Percentiles rank a stretch among this genome's conserved stretches.
These are phyloP conservation scores for Amorphotheca resinae DNA, from an alignment of 495 filamentous ascomycete genomes.

Conservation along the genomic window DNA sequence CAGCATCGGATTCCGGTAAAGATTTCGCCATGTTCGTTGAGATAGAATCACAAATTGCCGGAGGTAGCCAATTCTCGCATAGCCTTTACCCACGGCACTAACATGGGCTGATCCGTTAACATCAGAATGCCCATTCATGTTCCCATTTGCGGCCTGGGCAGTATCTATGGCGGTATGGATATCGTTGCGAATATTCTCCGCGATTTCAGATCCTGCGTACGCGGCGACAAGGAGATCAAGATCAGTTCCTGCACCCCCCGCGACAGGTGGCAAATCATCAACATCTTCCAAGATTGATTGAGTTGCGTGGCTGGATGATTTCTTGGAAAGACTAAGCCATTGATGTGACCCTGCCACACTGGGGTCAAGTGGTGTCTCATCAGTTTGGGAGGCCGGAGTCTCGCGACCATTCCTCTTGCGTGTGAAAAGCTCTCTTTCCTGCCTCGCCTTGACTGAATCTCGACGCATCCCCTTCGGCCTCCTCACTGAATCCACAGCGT, in stretches of 20 bases:
- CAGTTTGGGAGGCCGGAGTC: conserved; percentile 56
- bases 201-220: conserved; percentile 70
- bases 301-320: conserved; percentile 45
- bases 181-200: conserved; percentile 64
- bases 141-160: conserved; percentile 58
- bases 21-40: conserved; percentile 86
- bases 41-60: conserved; percentile 85
- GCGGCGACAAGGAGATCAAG: conserved; percentile 69
- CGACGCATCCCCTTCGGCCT: conserved; percentile 55
- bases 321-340: conserved; percentile 56
- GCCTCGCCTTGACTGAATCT: conserved; percentile 65
- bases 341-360: conserved; percentile 34
- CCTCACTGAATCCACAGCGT: conserved; percentile 42
- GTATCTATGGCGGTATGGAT: conserved; percentile 51
- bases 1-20: conserved; percentile 94
- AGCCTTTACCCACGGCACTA: conserved; percentile 56
- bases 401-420: conserved; percentile 55
- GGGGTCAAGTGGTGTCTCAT: conserved; percentile 44
- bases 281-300: conserved; percentile 53
- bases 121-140: conserved; percentile 43
- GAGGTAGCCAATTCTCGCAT: conserved; percentile 62
- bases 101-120: conserved; percentile 30
- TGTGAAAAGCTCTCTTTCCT: conserved; percentile 85
- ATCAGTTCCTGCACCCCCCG: conserved; percentile 52
- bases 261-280: conserved; percentile 63